Evolutionary conservation across 225 moss, liverwort and hornwort genomes (phyloP).

Genomic region (Marchantia polymorpha): DNA sequence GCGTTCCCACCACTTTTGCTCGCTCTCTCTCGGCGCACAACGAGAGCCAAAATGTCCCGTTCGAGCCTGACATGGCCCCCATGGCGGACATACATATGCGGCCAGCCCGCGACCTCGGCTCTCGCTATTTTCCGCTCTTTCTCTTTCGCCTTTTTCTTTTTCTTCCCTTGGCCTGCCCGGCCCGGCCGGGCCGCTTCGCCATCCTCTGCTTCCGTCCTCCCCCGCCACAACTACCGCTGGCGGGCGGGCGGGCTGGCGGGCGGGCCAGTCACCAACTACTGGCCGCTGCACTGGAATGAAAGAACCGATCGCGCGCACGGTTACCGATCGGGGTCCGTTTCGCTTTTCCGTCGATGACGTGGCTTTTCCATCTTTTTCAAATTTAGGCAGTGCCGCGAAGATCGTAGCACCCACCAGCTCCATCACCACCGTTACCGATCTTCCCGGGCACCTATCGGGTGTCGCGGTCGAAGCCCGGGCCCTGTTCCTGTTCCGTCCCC

Average conservation of each 20-base stretch:
- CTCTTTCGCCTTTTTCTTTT: neutral
- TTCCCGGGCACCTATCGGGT: neutral
- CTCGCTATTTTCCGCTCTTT: neutral
- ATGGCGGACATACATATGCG: slow-evolving; percentile 9
- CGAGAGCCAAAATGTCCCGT: slow-evolving; percentile 15
- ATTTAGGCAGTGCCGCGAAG: slow-evolving; percentile 8
- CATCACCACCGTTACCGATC: too few relatives aligned
- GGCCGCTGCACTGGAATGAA: neutral
- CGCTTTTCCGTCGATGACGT: slow-evolving; percentile 11
- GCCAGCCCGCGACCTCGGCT: neutral
- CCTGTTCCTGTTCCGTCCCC: neutral
- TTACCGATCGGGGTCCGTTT: slow-evolving; percentile 12
- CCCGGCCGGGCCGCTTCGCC: neutral
- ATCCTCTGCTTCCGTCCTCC: neutral
- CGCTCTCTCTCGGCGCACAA: slow-evolving; percentile 8
- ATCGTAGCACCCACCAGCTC: neutral
- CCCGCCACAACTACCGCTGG: neutral
- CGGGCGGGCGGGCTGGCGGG: neutral
- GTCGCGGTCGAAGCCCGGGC: neutral
- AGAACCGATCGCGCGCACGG: neutral
- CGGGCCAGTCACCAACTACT: too few relatives aligned
- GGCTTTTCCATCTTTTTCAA: slow-evolving; percentile 1
- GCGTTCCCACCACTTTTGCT: slow-evolving; percentile 20
- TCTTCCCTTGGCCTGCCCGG: neutral
- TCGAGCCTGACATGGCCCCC: slow-evolving; percentile 3